Conservation (phyloP, 208 protist genomes). For the Acanthamoeba divionensis region DNA sequence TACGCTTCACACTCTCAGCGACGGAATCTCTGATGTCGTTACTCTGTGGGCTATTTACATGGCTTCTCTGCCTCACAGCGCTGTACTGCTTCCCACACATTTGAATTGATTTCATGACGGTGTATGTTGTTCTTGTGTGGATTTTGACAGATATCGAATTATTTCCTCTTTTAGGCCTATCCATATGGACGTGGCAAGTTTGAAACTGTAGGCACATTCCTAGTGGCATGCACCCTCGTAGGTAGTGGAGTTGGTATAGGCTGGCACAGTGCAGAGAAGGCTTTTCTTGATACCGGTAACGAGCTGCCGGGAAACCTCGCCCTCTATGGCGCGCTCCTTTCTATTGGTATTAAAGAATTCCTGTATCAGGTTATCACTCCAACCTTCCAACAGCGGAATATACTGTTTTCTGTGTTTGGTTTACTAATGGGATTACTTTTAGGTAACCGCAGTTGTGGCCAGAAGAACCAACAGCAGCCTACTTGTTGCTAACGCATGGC, state of each 20-base stretch:
- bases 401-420: neutral
- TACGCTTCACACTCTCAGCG: neutral
- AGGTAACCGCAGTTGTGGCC: neutral
- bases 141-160: too few relatives aligned
- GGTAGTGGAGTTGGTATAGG: neutral
- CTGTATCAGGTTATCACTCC: neutral
- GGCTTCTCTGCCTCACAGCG: neutral
- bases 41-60: slow-evolving; percentile 30
- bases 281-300: neutral
- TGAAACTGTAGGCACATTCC: slow-evolving; percentile 16
- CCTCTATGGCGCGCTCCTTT: slow-evolving; percentile 13
- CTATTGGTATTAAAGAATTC: slow-evolving; percentile 24
- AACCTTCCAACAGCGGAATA: neutral
- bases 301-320: neutral
- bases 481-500: slow-evolving; percentile 49
- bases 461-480: neutral
- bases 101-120: too few relatives aligned
- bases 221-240: neutral
- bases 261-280: neutral
- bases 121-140: too few relatives aligned
- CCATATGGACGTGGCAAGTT: slow-evolving; percentile 28
- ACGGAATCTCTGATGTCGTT: neutral
- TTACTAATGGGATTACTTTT: neutral
- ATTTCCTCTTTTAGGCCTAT: too few relatives aligned
- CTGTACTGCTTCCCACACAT: neutral